Percentiles rank a stretch among this genome's conserved stretches.
Conservation (phyloP, 306 rosid genomes). For the Dalbergia oliveri region DNA sequence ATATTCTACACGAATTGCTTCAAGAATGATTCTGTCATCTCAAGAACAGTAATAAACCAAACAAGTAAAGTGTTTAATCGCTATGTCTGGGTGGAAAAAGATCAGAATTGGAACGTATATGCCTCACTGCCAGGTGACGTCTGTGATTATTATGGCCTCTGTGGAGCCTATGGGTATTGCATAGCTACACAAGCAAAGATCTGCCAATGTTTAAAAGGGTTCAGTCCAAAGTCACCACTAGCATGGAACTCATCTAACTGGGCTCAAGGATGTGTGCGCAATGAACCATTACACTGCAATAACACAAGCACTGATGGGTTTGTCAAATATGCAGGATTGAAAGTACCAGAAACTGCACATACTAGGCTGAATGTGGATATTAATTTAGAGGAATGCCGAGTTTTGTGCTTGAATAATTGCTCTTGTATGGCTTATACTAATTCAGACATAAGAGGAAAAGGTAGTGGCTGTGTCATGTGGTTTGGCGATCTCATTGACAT, state of each 20-base stretch:
- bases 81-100: background rate
- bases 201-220: conserved; percentile 50
- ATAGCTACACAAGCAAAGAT: background rate
- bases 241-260: conserved; percentile 26
- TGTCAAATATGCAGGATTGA: background rate
- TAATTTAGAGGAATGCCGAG: conserved; percentile 29
- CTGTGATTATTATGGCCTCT: conserved; percentile 37
- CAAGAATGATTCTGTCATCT: background rate
- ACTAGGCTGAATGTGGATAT: conserved; percentile 21
- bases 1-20: background rate
- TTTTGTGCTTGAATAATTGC: conserved; percentile 47
- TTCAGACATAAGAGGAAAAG: conserved; percentile 31
- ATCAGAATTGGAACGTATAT: conserved; percentile 14
- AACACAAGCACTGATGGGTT: conserved; percentile 13
- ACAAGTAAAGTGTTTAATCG: conserved; percentile 5
- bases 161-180: conserved; percentile 52
- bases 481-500: conserved; percentile 50
- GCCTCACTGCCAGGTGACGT: background rate
- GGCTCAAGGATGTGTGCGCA: conserved; percentile 38
- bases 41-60: conserved; percentile 30
- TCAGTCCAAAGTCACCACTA: conserved; percentile 13
- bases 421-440: conserved; percentile 55
- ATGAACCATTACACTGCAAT: conserved; percentile 31
- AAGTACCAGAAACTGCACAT: conserved; percentile 39
- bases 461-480: conserved; percentile 54